Conservation (phyloP, 2,329 filamentous ascomycete species). For the Rutstroemia sp. region DNA sequence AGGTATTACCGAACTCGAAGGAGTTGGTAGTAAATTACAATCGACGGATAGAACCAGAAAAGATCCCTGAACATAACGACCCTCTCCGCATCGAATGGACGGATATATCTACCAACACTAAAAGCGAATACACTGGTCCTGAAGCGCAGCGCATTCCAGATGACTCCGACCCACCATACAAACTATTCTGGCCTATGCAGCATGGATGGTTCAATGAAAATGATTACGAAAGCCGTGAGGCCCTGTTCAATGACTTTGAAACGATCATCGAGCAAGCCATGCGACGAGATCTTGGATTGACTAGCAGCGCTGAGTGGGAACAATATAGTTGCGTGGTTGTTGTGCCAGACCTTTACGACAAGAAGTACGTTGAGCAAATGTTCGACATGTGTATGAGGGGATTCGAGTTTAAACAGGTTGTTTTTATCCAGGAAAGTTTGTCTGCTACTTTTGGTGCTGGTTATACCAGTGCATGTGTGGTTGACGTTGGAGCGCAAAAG, state of each 20-base stretch:
- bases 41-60: slow-evolving; percentile 71
- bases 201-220: slow-evolving; percentile 84
- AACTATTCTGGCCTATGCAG: slow-evolving; percentile 85
- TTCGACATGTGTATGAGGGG: slow-evolving; percentile 81
- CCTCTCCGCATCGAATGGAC: slow-evolving; percentile 94
- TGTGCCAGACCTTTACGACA: slow-evolving; percentile 95
- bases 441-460: slow-evolving; percentile 93
- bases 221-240: slow-evolving; percentile 73
- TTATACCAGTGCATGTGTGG: slow-evolving; percentile 88
- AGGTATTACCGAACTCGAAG: slow-evolving; percentile 94
- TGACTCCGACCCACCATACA: slow-evolving; percentile 80
- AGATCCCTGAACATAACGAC: slow-evolving; percentile 92
- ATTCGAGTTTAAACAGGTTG: slow-evolving; percentile 82
- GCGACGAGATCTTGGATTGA: slow-evolving; percentile 73
- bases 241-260: slow-evolving; percentile 81
- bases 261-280: slow-evolving; percentile 81
- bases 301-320: slow-evolving; percentile 70
- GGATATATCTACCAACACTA: slow-evolving; percentile 59
- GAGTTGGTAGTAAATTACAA: slow-evolving; percentile 95
- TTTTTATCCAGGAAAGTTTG: slow-evolving; percentile 93
- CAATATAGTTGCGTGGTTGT: slow-evolving; percentile 97
- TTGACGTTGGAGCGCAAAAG: slow-evolving; percentile 95
- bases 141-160: slow-evolving; percentile 84
- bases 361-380: slow-evolving; percentile 78
- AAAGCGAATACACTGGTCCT: slow-evolving; percentile 58